Evolutionary conservation across 2,329 filamentous ascomycete genomes (phyloP), one percentile per base, ranked within the genome.

Genomic region (Colletotrichum orchidophilum): DNA sequence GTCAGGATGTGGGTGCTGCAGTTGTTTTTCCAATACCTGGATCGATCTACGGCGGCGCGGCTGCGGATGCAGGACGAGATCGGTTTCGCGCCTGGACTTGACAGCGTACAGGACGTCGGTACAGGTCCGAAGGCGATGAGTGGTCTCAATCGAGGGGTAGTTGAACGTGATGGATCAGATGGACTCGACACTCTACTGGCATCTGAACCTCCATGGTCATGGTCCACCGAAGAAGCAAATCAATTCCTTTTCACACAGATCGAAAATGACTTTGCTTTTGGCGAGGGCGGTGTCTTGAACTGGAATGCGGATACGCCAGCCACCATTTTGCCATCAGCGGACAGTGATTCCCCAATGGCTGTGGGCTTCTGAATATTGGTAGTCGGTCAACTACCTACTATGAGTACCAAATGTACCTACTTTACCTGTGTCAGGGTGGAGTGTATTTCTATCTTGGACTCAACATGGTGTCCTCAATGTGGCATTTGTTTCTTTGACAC

Each of bases 1-100:
- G 75, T 86, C 9, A 83, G 83, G 15, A 86, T 86, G 64, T 84
- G 83, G 82, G 82, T 86, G 0, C 74, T 86, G 3, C 80, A 86
- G 70, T 75, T 86, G 0, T 87, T 87, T 70, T 84, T 86, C 35
- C 83, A 84, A 6, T 85, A 83, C 54, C 74, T 85, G 2, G 85
- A 87, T 71, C 80, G 82, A 58, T 80, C 82, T 24, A 86, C 82
- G 0, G 83, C 84, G 2, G 79, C 78, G 11, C 78, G 80, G 18
- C 75, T 86, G 24, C 70, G 58, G 15, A 54, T 61, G 39, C 29
- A 60, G 5, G 68, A 71, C 27, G 64, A 74, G 12, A 8, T 33
- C 21, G 18, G 55, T 24, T 7, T 18, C 26, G 27, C 15, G 4
- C n/a, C 35, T 27, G 35, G 35, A 9, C 7, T 21, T 2, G 57